Base-by-base conservation (phyloP, 306 rosid genomes). In the Betula pendula region DNA sequence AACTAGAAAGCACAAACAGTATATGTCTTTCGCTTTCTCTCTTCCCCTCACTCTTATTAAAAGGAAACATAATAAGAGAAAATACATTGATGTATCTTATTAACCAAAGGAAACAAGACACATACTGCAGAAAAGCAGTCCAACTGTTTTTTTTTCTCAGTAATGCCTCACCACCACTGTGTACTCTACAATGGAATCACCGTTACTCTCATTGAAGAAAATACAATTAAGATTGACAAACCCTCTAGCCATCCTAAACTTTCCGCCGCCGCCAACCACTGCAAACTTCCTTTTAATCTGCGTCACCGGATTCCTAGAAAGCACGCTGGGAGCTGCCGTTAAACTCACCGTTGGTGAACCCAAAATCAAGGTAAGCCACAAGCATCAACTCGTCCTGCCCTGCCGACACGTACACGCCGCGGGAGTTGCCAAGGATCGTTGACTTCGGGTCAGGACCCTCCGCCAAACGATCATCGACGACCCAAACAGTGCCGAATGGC, bases 231-330 rank as follows among this genome's bases (percentile, higher is more conserved):
- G 72, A 52, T 35, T 72, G 0, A 49, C 85, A 72, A 63, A 76
- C 20, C 85, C 85, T 77, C 66, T 48, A 40, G 85, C 81, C 75
- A 81, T 24, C 40, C 71, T 33, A 24, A 81, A 81, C 78, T 55
- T 66, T 31, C 85, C 81, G 33, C 85, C 38, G 25, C 85, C 85
- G 12, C 85, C 85, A 3, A 77, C 79, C 20, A 81, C 58, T 5
- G 85, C 79, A 52, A 81, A 55, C 72, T 81, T 81, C 9, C 85
- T 70, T 2, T 33, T 6, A 15, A 20, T 6, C 55, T 81, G 81
- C 0, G 58, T 73, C 22, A 81, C 53, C 14, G 81, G 81, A 47
- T 81, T 81, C 56, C 85, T 77, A n/a, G 85, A 81, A 25, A 72
- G 58, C 58, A 81, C 75, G 17, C 63, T 65, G 71, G 1, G 84